Evolutionary conservation across 2,329 filamentous ascomycete genomes (phyloP).

Genomic region (Nakataea oryzae): DNA sequence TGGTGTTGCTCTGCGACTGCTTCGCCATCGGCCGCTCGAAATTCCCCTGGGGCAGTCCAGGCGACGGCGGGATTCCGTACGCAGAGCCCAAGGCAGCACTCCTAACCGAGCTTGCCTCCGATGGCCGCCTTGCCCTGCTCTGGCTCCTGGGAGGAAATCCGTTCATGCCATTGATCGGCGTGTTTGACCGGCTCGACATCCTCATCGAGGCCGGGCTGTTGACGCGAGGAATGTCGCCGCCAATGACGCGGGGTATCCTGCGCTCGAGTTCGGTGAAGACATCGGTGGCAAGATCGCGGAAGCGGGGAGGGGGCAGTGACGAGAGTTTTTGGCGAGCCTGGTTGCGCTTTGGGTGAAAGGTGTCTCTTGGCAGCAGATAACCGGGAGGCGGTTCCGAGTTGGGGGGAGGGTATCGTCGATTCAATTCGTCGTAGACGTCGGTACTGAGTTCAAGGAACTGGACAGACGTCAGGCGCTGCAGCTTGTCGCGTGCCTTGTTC

Average conservation of each 20-base stretch:
- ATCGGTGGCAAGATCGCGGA: slow-evolving; percentile 86
- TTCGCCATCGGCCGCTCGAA: slow-evolving; percentile 73
- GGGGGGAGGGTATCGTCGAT: slow-evolving; percentile 55
- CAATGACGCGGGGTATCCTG: slow-evolving; percentile 72
- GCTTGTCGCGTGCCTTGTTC: slow-evolving; percentile 89
- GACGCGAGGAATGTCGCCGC: slow-evolving; percentile 55
- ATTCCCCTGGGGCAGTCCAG: slow-evolving; percentile 48
- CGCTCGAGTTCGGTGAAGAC: slow-evolving; percentile 93
- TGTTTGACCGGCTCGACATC: slow-evolving; percentile 48
- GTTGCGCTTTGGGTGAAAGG: slow-evolving; percentile 94
- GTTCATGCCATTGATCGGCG: slow-evolving; percentile 46
- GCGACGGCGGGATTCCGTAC: slow-evolving; percentile 43
- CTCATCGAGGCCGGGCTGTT: slow-evolving; percentile 60
- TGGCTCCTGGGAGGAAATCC: slow-evolving; percentile 39
- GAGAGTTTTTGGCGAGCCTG: slow-evolving; percentile 94
- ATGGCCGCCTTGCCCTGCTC: slow-evolving; percentile 44
- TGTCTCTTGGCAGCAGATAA: slow-evolving; percentile 73
- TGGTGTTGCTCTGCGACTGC: slow-evolving; percentile 89
- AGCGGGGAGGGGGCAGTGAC: slow-evolving; percentile 75
- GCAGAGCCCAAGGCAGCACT: slow-evolving; percentile 2
- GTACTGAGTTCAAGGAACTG: slow-evolving; percentile 98
- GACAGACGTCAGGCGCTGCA: slow-evolving; percentile 76
- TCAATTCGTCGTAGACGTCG: slow-evolving; percentile 91
- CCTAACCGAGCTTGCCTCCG: slow-evolving; percentile 53
- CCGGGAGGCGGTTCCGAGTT: slow-evolving; percentile 44